These are phyloP conservation scores for Dryas octopetala DNA, from an alignment of 306 rosid genomes.

Conservation along the genomic window DNA sequence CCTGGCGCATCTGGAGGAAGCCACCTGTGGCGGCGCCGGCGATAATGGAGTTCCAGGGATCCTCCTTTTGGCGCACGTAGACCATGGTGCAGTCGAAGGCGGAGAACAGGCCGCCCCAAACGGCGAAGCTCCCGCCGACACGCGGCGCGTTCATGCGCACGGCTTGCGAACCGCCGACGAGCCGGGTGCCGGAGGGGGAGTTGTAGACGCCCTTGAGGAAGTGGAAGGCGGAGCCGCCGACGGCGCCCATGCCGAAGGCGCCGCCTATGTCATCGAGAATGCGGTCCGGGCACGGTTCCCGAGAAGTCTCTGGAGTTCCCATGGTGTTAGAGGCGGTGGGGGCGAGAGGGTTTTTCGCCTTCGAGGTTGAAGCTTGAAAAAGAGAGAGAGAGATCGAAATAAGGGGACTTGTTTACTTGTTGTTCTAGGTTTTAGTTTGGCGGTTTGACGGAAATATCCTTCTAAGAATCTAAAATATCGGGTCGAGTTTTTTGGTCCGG, in stretches of 20 bases:
- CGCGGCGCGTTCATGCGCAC: slow-evolving; percentile 86
- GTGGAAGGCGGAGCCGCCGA: slow-evolving; percentile 87
- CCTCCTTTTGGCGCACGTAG: slow-evolving; percentile 84
- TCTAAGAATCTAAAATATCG: not conserved
- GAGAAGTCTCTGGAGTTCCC: slow-evolving; percentile 86
- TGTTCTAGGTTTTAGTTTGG: not conserved
- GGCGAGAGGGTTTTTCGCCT: not conserved
- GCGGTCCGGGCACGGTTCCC: slow-evolving; percentile 89
- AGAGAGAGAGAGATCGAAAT: not conserved
- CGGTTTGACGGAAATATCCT: not conserved
- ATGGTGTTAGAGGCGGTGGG: slow-evolving; percentile 19
- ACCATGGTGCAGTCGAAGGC: slow-evolving; percentile 84
- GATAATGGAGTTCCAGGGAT: slow-evolving; percentile 87
- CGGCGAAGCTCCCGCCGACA: slow-evolving; percentile 80
- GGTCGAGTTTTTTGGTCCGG: not conserved
- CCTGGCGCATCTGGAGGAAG: slow-evolving; percentile 81
- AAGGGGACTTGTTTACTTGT: not conserved
- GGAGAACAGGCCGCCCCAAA: slow-evolving; percentile 92
- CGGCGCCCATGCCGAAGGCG: slow-evolving; percentile 94
- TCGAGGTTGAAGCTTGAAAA: too few relatives aligned
- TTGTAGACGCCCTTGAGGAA: slow-evolving; percentile 73
- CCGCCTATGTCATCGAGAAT: slow-evolving; percentile 88
- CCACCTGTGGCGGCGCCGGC: slow-evolving; percentile 91
- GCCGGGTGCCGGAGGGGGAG: slow-evolving; percentile 65
- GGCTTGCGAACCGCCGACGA: slow-evolving; percentile 72